phyloP scores from a whole-genome alignment of 1,139 yeast genomes.

The Protomyces lactucae-debilis region DNA sequence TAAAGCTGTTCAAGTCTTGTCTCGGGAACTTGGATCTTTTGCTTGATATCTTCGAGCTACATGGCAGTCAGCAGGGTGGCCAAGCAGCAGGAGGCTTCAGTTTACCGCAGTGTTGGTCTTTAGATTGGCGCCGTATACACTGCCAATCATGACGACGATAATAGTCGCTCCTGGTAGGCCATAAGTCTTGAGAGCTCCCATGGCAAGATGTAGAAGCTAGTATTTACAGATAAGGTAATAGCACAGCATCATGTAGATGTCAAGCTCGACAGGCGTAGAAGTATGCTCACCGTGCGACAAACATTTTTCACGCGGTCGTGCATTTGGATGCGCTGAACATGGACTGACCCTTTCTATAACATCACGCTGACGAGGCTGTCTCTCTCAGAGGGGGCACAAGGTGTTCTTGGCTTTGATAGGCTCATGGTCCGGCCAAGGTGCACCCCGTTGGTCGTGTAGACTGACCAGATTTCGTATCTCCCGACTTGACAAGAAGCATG shows the following conservation, averaged over 20 bases:
- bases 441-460: background rate
- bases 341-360: background rate
- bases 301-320: too few species aligned
- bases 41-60: slow-evolving; percentile 2
- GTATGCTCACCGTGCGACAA: too few species aligned
- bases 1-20: slow-evolving; percentile 1
- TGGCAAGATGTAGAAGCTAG: background rate
- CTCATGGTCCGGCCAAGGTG: background rate
- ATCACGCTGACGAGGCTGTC: background rate
- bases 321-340: too few species aligned
- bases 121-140: slow-evolving; percentile 17
- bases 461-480: background rate
- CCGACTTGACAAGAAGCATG: background rate
- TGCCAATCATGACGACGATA: slow-evolving; percentile 17
- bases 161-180: slow-evolving; percentile 11
- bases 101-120: slow-evolving; percentile 1
- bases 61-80: background rate
- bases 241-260: too few species aligned
- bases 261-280: too few species aligned
- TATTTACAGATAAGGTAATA: too few species aligned
- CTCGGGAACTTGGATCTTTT: background rate
- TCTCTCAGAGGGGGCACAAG: background rate
- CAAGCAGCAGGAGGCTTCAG: background rate
- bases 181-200: background rate
- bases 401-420: background rate